phyloP scores from a whole-genome alignment of 352 stramenopile species.

The Phytophthora melonis region DNA sequence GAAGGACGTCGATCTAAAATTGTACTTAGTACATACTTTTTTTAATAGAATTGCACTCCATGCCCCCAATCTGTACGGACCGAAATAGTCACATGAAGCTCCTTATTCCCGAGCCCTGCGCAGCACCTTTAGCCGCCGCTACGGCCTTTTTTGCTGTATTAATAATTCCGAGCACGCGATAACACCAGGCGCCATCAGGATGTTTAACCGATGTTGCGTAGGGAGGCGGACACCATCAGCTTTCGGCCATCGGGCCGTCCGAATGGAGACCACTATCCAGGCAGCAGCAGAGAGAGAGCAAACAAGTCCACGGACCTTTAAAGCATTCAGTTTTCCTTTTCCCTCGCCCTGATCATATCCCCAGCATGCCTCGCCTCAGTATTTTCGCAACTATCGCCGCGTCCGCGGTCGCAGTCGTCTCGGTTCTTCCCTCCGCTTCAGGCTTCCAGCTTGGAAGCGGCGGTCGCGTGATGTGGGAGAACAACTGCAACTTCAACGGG shows the following conservation, averaged over 20 bases:
- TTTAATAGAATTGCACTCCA: background rate
- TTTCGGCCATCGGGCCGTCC: slow-evolving; percentile 10
- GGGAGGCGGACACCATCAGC: slow-evolving; percentile 17
- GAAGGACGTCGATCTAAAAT: background rate
- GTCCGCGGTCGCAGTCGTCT: slow-evolving; percentile 11
- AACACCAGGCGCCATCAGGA: slow-evolving; percentile 15
- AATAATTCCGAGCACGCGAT: background rate
- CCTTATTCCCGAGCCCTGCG: slow-evolving; percentile 22
- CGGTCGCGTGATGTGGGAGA: slow-evolving; percentile 50
- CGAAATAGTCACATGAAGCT: slow-evolving; percentile 4
- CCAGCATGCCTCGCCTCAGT: slow-evolving; percentile 20
- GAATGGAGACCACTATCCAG: slow-evolving; percentile 10
- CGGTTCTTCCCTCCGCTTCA: slow-evolving; percentile 9
- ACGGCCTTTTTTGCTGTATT: background rate
- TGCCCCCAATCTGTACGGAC: slow-evolving; percentile 5
- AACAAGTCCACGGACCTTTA: background rate
- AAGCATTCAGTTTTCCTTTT: slow-evolving; percentile 22
- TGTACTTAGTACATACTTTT: background rate
- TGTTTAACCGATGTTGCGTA: slow-evolving; percentile 22
- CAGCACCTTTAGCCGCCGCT: slow-evolving; percentile 13
- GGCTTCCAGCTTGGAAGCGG: slow-evolving; percentile 36
- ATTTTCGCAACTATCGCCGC: slow-evolving; percentile 16
- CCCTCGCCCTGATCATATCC: slow-evolving; percentile 6
- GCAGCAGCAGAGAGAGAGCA: background rate
- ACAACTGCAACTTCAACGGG: slow-evolving; percentile 47